Base-by-base conservation (phyloP, 208 protist genomes). In the Trypanosoma melophagium region DNA sequence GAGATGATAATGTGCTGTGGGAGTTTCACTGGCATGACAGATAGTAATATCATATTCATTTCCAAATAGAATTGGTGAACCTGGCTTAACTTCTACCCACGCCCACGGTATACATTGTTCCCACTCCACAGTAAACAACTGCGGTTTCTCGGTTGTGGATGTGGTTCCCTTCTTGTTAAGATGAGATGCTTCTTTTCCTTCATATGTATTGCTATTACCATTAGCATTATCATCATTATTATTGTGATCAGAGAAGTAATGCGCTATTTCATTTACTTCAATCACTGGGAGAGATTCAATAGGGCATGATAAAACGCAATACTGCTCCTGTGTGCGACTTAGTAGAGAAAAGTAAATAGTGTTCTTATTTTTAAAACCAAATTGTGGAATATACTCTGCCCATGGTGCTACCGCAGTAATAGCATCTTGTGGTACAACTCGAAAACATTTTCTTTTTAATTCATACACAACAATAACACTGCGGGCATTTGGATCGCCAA, bases 361-460 rank as follows among this genome's bases (percentile, higher is more conserved):
- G 9, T 88, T 74, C 0, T 69, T 61, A 66, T 82, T 64, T 65
- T 88, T 93, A 67, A 92, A 94, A 50, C 88, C 90, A 62, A 93
- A 93, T 49, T 86, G 87, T 17, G 84, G 78, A 42, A 92, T 77
- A 77, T 96, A 96, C 72, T 96, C 90, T 24, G 70, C 60, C 84
- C 81, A 90, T 45, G 84, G 83, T 19, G 79, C 81, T 17, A 74
- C 66, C 13, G 51, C 40, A 3, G 57, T 31, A 35, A 92, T 54
- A 3, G 79, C 69, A 16, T 57, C 66, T 0, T 68, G 61, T 22
- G 90, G 90, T 2, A 96, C 64, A 44, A 83, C 52, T n/a, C 73
- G 79, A 63, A 78, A 79, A 40, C 71, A 44, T 38, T 73, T 52
- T 0, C 64, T 70, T 17, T 53, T 21, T 12, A 25, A 28, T 54